Base-by-base conservation (phyloP, 2,329 filamentous ascomycete genomes). In the Ophiostoma montium region DNA sequence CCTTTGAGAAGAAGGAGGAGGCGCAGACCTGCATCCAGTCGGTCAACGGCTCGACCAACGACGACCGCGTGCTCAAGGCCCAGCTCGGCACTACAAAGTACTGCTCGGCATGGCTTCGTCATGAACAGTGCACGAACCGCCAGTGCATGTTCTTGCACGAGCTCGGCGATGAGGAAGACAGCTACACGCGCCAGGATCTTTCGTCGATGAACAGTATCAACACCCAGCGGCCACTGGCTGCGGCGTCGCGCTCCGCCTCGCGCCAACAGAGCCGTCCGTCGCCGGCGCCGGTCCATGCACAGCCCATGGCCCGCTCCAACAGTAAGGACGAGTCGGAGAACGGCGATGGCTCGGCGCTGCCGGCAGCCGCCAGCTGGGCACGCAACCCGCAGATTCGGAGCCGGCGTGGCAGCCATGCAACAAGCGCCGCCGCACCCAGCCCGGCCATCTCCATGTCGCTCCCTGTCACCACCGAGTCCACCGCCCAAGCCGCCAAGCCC, bases 91-190 rank as follows among this genome's bases (percentile, higher is more conserved):
- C 92, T 0, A 98, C 92, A 5, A 98, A 98, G 63, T 98, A 98
- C 65, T 98, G 92, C 64, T 98, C 92, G 0, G 90, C 92, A 4
- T 98, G 94, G 71, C 73, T 98, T 16, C 84, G 94, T 51, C 88
- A 94, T 57, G 92, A 98, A 65, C 84, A 82, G 56, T 98, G 92
- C 66, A 88, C 86, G 50, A 98, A 98, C 60, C 81, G 89, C 47
- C 90, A 92, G 54, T 98, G 92, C 70, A 98, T 95, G 78, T 98
- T 98, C 64, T 68, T 98, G 46, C 92, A 98, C 61, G 94, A 98
- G 65, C 85, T 92, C 35, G 94, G 92, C n/a, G 92, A 98, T 61
- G 92, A 95, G 58, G 90, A 92, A 57, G 90, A 96, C 60, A 95
- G 88, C 66, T 96, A 95, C 62, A 94, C 87, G 9, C 78, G 92